Percentiles rank a stretch among this genome's conserved stretches.
These are phyloP conservation scores for Hylodesmum podocarpum DNA, from an alignment of 306 rosid genomes.

Conservation along the genomic window DNA sequence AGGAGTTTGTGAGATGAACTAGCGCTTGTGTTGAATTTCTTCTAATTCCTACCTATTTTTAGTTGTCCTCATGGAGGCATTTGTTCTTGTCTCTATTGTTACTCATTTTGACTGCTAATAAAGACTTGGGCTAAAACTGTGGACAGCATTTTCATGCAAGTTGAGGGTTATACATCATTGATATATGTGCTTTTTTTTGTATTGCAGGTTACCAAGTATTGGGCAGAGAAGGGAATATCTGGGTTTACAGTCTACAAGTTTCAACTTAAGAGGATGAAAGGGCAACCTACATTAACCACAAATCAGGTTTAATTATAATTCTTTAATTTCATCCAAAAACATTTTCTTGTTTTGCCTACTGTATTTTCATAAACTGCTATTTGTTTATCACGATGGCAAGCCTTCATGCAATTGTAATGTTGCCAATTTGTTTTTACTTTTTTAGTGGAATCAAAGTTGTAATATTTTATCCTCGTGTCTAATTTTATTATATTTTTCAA, in stretches of 20 bases:
- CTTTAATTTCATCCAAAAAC: background rate
- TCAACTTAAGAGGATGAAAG: constrained; percentile 82
- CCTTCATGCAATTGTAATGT: background rate
- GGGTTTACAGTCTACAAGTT: constrained; percentile 88
- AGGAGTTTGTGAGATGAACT: background rate
- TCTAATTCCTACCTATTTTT: background rate
- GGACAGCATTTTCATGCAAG: background rate
- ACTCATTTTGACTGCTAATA: background rate
- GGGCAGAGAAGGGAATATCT: constrained; percentile 96
- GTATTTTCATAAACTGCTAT: background rate
- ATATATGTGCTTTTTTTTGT: background rate
- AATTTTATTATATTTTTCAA: background rate
- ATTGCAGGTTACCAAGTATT: constrained; percentile 72
- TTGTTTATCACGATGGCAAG: background rate
- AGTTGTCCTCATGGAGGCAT: background rate
- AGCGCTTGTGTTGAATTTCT: background rate
- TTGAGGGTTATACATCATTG: background rate
- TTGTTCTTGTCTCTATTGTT: background rate
- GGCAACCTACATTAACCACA: constrained; percentile 82
- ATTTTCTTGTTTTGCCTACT: background rate
- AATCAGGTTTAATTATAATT: constrained; percentile 62
- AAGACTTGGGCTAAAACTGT: background rate
- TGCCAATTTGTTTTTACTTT: background rate
- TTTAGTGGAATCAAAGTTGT: background rate
- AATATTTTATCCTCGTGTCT: background rate